These are phyloP conservation scores for Arthrinium puccinioides DNA, from an alignment of 2,329 filamentous ascomycete species.

Conservation along the genomic window DNA sequence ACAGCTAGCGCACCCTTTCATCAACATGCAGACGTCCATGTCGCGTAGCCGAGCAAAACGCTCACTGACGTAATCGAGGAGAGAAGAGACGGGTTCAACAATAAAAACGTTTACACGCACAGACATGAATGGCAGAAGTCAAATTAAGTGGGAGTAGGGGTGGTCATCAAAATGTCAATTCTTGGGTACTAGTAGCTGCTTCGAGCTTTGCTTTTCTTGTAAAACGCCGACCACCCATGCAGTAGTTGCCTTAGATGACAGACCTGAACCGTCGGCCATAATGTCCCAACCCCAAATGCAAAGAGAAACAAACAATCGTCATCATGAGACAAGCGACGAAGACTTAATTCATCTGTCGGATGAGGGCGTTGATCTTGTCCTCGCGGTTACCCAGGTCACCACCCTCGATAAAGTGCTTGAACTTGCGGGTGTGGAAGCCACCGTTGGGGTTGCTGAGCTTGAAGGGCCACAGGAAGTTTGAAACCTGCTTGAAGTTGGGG, in stretches of 20 bases:
- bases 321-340: no score
- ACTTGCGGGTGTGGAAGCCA: slow-evolving; percentile 94
- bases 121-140: no score
- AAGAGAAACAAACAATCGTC: slow-evolving; percentile 13
- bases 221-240: slow-evolving; percentile 26
- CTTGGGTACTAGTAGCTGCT: slow-evolving; percentile 20
- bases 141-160: slow-evolving; percentile 2
- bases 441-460: slow-evolving; percentile 98
- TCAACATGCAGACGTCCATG: no score
- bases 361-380: slow-evolving; percentile 92
- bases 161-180: slow-evolving; percentile 26
- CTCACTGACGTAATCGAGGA: no score
- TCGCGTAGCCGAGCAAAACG: no score
- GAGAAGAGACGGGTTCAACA: no score
- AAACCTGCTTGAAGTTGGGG: slow-evolving; percentile 99
- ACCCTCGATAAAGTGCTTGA: slow-evolving; percentile 98
- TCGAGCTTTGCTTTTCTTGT: slow-evolving; percentile 18
- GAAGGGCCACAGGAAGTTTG: slow-evolving; percentile 99
- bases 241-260: slow-evolving; percentile 14
- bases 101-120: no score
- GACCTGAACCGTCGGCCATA: slow-evolving; percentile 14
- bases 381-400: slow-evolving; percentile 98
- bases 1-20: no score
- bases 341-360: slow-evolving; percentile 97
- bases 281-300: slow-evolving; percentile 11